Conservation (phyloP, 2,329 filamentous ascomycete genomes). For the Cyphellophora europaea region DNA sequence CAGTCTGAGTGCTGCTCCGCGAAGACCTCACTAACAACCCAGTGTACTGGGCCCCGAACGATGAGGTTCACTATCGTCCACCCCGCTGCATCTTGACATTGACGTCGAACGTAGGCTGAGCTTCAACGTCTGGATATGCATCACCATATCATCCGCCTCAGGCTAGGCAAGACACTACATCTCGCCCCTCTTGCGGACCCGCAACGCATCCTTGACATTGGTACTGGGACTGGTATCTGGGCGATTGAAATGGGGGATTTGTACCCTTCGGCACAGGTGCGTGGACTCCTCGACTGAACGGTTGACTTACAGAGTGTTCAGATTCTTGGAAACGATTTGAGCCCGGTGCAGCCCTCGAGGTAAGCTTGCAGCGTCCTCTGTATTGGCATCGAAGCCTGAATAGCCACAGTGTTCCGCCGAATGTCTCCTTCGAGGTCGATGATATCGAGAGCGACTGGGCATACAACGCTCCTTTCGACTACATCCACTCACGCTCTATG, state of each 20-base stretch:
- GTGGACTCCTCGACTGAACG: too few relatives aligned
- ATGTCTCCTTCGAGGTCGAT: slow-evolving; percentile 3
- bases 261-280: slow-evolving; percentile 6
- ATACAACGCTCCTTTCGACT: slow-evolving; percentile 45
- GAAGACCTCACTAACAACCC: background rate
- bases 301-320: too few relatives aligned
- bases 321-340: slow-evolving; percentile 8
- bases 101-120: slow-evolving; percentile 17
- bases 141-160: slow-evolving; percentile 7
- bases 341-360: slow-evolving; percentile 4
- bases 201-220: slow-evolving; percentile 12
- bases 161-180: slow-evolving; percentile 7
- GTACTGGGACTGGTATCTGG: slow-evolving; percentile 10
- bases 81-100: too few relatives aligned
- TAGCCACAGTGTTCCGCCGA: slow-evolving; percentile 3
- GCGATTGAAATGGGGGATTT: slow-evolving; percentile 4
- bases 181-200: slow-evolving; percentile 7
- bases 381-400: background rate
- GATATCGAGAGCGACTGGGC: slow-evolving; percentile 27
- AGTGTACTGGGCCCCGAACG: slow-evolving; percentile 23
- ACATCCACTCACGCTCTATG: slow-evolving; percentile 24
- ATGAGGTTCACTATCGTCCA: slow-evolving; percentile 19
- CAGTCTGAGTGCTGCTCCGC: background rate
- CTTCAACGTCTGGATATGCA: slow-evolving; percentile 3
- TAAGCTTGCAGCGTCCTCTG: too few relatives aligned